Conservation (phyloP, 2,329 filamentous ascomycete genomes). For the Remersonia thermophila region DNA sequence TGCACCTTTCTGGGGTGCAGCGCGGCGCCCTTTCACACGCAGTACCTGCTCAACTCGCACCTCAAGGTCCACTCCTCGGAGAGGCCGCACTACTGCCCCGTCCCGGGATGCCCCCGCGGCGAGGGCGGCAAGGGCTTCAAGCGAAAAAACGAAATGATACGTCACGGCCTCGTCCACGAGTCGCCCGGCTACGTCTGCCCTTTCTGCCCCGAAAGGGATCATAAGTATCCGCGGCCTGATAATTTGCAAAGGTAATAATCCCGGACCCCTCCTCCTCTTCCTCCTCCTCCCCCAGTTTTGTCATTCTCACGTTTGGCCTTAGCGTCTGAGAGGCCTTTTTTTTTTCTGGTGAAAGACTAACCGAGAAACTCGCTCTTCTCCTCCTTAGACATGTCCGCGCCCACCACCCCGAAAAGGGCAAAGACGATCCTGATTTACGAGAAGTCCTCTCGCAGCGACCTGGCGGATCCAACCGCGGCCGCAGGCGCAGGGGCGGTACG, state of each 20-base stretch:
- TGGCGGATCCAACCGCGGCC: slow-evolving; percentile 70
- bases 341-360: too few relatives aligned
- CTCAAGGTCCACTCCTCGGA: slow-evolving; percentile 57
- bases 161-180: slow-evolving; percentile 77
- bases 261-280: slow-evolving; percentile 17
- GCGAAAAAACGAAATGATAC: slow-evolving; percentile 61
- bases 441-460: slow-evolving; percentile 77
- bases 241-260: slow-evolving; percentile 90
- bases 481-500: slow-evolving; percentile 52
- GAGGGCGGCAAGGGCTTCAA: slow-evolving; percentile 58
- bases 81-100: slow-evolving; percentile 53
- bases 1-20: slow-evolving; percentile 53
- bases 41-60: slow-evolving; percentile 67
- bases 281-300: not conserved
- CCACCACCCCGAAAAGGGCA: slow-evolving; percentile 80
- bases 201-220: slow-evolving; percentile 86
- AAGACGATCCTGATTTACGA: slow-evolving; percentile 69
- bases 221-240: slow-evolving; percentile 88
- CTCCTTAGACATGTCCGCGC: slow-evolving; percentile 92
- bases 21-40: slow-evolving; percentile 64
- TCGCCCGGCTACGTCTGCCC: slow-evolving; percentile 94
- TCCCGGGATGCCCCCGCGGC: slow-evolving; percentile 48
- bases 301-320: slow-evolving; percentile 2
- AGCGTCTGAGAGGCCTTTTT: too few relatives aligned
- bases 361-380: too few relatives aligned